Conservation (phyloP, 2,329 filamentous ascomycete species). For the Chaetomium olivaceum region DNA sequence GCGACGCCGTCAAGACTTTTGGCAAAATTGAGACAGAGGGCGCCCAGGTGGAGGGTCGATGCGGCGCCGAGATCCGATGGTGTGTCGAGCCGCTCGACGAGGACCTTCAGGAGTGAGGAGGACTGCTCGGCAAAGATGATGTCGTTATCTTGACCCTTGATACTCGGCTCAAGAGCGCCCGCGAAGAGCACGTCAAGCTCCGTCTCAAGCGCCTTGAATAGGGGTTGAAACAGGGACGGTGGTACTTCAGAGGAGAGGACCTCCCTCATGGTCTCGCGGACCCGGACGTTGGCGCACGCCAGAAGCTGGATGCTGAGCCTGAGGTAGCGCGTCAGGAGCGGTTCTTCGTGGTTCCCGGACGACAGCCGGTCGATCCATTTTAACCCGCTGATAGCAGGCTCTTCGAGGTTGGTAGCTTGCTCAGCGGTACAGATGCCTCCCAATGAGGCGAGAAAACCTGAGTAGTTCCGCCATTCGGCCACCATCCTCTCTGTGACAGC, state of each 20-base stretch:
- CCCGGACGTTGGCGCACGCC: slow-evolving; percentile 62
- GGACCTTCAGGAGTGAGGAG: slow-evolving; percentile 61
- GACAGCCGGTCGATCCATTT: slow-evolving; percentile 65
- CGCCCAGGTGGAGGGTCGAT: slow-evolving; percentile 64
- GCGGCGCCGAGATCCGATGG: slow-evolving; percentile 63
- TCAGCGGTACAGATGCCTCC: slow-evolving; percentile 66
- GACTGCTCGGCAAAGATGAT: slow-evolving; percentile 69
- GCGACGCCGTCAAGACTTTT: slow-evolving; percentile 63
- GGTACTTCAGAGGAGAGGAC: slow-evolving; percentile 67
- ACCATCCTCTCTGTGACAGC: slow-evolving; percentile 56
- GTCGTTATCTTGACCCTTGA: slow-evolving; percentile 59
- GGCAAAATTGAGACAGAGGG: slow-evolving; percentile 64
- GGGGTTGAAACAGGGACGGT: slow-evolving; percentile 58
- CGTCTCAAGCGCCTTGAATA: slow-evolving; percentile 65
- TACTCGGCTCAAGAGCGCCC: slow-evolving; percentile 52
- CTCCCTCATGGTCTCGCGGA: slow-evolving; percentile 67
- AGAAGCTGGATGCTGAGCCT: slow-evolving; percentile 65
- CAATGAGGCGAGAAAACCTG: slow-evolving; percentile 66
- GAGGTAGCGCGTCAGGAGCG: slow-evolving; percentile 61
- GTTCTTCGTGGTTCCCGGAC: slow-evolving; percentile 61
- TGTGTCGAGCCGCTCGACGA: slow-evolving; percentile 65
- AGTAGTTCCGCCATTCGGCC: slow-evolving; percentile 68
- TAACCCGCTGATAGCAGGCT: slow-evolving; percentile 56
- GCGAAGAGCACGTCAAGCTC: slow-evolving; percentile 65
- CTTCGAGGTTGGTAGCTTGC: slow-evolving; percentile 57